Conservation (phyloP, 1,284 basidiomycete species). For the Puccinia novopanici region DNA sequence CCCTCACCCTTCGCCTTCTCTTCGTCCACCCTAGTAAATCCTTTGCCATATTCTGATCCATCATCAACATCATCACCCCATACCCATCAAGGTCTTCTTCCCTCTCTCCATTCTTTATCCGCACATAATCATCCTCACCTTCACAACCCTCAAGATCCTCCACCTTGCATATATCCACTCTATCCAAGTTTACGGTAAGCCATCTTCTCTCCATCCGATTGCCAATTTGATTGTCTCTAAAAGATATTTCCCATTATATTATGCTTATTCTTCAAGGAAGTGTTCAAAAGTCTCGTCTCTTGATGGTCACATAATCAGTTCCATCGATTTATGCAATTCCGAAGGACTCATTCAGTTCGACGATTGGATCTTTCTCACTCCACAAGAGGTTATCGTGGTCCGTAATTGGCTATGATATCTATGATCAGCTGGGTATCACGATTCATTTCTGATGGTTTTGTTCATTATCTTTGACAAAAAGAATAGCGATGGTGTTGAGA, state of each 20-base stretch:
- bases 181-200: slow-evolving; percentile 30
- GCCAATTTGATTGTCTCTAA: neutral
- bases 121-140: neutral
- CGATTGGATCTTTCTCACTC: slow-evolving; percentile 29
- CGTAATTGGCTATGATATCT: neutral
- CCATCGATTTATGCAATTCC: slow-evolving; percentile 22
- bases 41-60: slow-evolving; percentile 24
- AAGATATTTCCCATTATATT: neutral
- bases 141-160: slow-evolving; percentile 1
- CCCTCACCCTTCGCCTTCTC: slow-evolving; percentile 9
- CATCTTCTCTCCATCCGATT: neutral
- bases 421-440: neutral
- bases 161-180: slow-evolving; percentile 8
- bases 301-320: slow-evolving; percentile 43
- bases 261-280: slow-evolving; percentile 24
- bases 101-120: slow-evolving; percentile 24
- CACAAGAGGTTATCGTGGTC: neutral
- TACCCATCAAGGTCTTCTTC: neutral
- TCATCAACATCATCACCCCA: slow-evolving; percentile 17
- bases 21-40: slow-evolving; percentile 19
- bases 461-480: neutral
- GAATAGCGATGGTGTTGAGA: slow-evolving; percentile 20
- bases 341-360: slow-evolving; percentile 30
- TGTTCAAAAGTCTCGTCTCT: slow-evolving; percentile 43
- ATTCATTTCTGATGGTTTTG: neutral